Evolutionary conservation across 83 land plant genomes (phyloP).

Genomic region (Isoetes engelmannii): DNA sequence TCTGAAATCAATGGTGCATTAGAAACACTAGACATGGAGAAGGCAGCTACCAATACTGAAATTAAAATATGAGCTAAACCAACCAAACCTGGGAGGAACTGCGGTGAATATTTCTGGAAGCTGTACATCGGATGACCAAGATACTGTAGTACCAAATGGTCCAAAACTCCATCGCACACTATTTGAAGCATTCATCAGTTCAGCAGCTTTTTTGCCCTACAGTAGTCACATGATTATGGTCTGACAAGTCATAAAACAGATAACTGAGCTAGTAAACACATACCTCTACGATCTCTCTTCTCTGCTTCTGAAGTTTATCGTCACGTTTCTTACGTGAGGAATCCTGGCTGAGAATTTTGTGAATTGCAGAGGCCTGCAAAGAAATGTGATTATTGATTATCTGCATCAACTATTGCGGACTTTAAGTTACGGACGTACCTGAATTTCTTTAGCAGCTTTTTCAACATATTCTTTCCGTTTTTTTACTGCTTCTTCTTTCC

Average conservation of each 20-base stretch:
- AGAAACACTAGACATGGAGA: no score
- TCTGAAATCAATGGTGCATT: no score
- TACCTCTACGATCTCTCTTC: slow-evolving; percentile 38
- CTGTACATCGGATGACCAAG: slow-evolving; percentile 34
- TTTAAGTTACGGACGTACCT: slow-evolving; percentile 16
- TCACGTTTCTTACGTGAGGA: slow-evolving; percentile 36
- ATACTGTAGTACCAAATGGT: slow-evolving; percentile 31
- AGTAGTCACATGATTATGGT: slow-evolving; percentile 1
- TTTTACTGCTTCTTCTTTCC: slow-evolving; percentile 38
- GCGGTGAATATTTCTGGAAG: slow-evolving; percentile 28
- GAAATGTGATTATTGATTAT: no score
- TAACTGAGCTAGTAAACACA: not conserved
- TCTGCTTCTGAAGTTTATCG: slow-evolving; percentile 37
- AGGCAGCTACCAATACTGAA: no score
- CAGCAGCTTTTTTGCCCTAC: slow-evolving; percentile 39
- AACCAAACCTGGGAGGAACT: slow-evolving; percentile 26
- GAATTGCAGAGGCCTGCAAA: slow-evolving; percentile 40
- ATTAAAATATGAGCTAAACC: no score
- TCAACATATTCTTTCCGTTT: slow-evolving; percentile 41
- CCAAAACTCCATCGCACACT: slow-evolving; percentile 34
- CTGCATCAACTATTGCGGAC: not conserved
- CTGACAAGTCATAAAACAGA: not conserved
- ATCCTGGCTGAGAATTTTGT: slow-evolving; percentile 37
- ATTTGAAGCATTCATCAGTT: slow-evolving; percentile 25
- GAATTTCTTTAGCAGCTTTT: slow-evolving; percentile 39